Evolutionary conservation across 352 stramenopile species (phyloP).

Genomic region (Phytopythium chamaehyphon): DNA sequence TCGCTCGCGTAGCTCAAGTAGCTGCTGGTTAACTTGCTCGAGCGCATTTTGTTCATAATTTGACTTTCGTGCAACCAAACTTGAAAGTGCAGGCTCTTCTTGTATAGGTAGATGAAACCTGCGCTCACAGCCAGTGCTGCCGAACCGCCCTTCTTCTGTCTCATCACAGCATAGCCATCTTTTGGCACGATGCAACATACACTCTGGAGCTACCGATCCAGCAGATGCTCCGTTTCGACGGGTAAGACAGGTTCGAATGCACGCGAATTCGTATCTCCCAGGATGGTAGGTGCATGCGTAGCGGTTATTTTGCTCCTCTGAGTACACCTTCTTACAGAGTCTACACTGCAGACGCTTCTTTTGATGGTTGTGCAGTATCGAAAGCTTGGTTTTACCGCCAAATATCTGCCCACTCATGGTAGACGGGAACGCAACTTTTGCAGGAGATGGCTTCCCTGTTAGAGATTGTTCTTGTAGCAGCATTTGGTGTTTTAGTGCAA

Average conservation of each 20-base stretch:
- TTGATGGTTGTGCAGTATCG: conserved; percentile 59
- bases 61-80: conserved; percentile 39
- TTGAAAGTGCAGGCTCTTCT: conserved; percentile 33
- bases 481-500: conserved; percentile 62
- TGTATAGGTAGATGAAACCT: conserved; percentile 58
- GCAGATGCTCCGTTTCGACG: conserved; percentile 10
- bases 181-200: conserved; percentile 70
- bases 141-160: conserved; percentile 64
- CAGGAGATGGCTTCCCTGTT: conserved; percentile 11
- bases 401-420: conserved; percentile 1
- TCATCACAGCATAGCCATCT: conserved; percentile 76
- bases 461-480: conserved; percentile 53
- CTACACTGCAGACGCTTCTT: conserved; percentile 47
- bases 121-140: conserved; percentile 49
- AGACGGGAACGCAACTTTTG: neutral
- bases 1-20: conserved; percentile 52
- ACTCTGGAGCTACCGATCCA: conserved; percentile 20
- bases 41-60: conserved; percentile 35
- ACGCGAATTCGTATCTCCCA: conserved; percentile 59
- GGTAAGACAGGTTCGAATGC: conserved; percentile 45
- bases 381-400: conserved; percentile 20
- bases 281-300: conserved; percentile 66
- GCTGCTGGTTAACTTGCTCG: conserved; percentile 51
- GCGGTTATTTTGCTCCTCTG: conserved; percentile 66
- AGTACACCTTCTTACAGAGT: conserved; percentile 60